These are phyloP conservation scores for Eleusine indica DNA, from an alignment of 176 grass and related monocot species.

Conservation along the genomic window DNA sequence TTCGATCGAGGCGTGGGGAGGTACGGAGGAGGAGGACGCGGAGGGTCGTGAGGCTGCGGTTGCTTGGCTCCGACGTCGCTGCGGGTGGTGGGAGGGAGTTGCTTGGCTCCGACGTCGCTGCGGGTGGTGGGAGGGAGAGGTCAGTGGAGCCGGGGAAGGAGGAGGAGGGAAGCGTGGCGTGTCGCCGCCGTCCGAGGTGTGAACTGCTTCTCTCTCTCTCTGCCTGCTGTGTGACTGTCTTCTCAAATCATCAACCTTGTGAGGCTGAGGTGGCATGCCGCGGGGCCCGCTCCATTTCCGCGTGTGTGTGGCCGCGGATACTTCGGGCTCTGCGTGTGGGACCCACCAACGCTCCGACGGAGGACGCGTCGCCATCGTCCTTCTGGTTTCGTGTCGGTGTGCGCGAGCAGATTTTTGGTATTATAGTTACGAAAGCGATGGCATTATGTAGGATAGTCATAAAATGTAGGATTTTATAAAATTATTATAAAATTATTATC, in stretches of 20 bases:
- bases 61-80: slow-evolving; percentile 16
- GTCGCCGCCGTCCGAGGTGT: background rate
- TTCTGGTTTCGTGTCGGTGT: background rate
- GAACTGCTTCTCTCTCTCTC: background rate
- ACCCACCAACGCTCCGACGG: background rate
- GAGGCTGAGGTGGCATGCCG: too few species aligned
- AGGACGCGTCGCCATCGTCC: background rate
- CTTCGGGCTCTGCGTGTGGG: background rate
- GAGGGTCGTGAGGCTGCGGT: background rate
- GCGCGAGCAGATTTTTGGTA: too few species aligned
- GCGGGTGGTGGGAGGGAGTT: background rate
- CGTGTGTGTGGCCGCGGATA: background rate
- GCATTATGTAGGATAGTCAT: too few species aligned
- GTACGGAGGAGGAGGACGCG: background rate
- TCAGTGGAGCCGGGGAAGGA: background rate
- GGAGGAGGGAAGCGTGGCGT: background rate
- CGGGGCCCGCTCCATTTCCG: background rate
- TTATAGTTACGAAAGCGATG: too few species aligned
- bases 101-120: slow-evolving; percentile 14
- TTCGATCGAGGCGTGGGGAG: background rate
- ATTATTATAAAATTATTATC: too few species aligned
- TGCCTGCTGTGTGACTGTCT: background rate
- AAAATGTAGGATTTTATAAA: too few species aligned
- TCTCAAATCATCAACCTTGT: too few species aligned
- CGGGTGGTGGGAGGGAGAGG: background rate